phyloP scores from a whole-genome alignment of 2,329 filamentous ascomycete genomes.

The Gaeumannomyces tritici region DNA sequence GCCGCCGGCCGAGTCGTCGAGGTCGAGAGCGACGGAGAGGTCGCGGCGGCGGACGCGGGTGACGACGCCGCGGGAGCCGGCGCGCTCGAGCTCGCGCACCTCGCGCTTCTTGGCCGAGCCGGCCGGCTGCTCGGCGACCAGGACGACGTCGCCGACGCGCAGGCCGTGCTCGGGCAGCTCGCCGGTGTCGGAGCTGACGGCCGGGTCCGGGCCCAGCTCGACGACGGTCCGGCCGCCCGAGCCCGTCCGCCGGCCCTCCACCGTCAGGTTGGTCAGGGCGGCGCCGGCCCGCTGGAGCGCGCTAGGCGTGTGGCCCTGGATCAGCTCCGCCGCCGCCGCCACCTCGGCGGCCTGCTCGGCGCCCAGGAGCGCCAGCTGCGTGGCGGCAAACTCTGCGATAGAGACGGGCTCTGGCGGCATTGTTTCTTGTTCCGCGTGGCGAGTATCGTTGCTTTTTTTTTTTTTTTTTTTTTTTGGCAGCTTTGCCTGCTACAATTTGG shows the following conservation, averaged over 20 bases:
- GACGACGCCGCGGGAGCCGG: slow-evolving; percentile 62
- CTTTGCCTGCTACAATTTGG: not conserved
- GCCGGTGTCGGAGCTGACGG: slow-evolving; percentile 32
- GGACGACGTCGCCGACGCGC: slow-evolving; percentile 67
- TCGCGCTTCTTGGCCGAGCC: slow-evolving; percentile 65
- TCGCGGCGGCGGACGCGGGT: slow-evolving; percentile 48
- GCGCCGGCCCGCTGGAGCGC: slow-evolving; percentile 68
- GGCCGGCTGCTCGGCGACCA: slow-evolving; percentile 64
- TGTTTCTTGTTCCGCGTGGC: not conserved
- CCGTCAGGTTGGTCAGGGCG: slow-evolving; percentile 65
- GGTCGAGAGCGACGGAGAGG: slow-evolving; percentile 61
- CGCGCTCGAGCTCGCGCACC: slow-evolving; percentile 59
- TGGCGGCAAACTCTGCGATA: slow-evolving; percentile 58
- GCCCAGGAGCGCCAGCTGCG: slow-evolving; percentile 62
- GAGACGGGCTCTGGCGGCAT: slow-evolving; percentile 40
- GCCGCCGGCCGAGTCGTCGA: slow-evolving; percentile 36
- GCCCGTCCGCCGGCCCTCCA: slow-evolving; percentile 73
- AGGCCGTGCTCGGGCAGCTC: slow-evolving; percentile 68
- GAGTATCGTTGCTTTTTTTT: not conserved
- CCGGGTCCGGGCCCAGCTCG: slow-evolving; percentile 57
- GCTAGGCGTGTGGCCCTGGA: slow-evolving; percentile 57
- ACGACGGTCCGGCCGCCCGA: slow-evolving; percentile 85
- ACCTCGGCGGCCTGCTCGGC: slow-evolving; percentile 65
- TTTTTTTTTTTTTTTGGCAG: not conserved
- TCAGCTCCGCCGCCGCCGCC: slow-evolving; percentile 56